Base-by-base conservation (phyloP, 345 rosid genomes). In the Euphorbia pulcherrima region DNA sequence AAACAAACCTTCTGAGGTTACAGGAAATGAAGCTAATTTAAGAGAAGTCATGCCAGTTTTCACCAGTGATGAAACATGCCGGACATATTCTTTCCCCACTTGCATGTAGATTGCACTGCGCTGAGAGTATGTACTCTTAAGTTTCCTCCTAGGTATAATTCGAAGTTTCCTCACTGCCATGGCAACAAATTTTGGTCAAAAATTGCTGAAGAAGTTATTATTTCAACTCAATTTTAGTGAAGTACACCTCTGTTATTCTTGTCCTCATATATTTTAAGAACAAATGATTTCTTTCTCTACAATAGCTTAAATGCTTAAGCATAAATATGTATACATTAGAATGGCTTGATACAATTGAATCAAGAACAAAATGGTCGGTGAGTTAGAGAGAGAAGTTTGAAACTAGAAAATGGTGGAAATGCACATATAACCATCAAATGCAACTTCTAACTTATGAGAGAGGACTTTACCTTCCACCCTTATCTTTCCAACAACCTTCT, bases 21-120 rank as follows among this genome's bases (percentile, higher is more conserved):
- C 71, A 16, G 89, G 26, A 79, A 89, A 78, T 40, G 97, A 83
- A 68, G 95, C 79, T 27, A 76, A 48, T 74, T 85, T 93, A 53
- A 90, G 81, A 80, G 94, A 86, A 82, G 74, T 89, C 77, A 93
- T 81, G 73, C 94, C 83, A 50, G 80, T 85, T 82, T 90, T 93
- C 70, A 93, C 89, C 44, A 89, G 70, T 16, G 97, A 87, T 66
- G 99, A 90, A 35, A 93, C 87, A 46, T 87, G 97, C 39, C 77
- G 79, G 20, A 83, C 82, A 51, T 90, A 90, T 66, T 93, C 87
- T 55, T 92, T 88, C 66, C 98, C 96, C 75, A 78, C 74, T 73
- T 88, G 92, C 79, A 88, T 65, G 54, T 86, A 83, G 71, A 84
- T 77, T 60, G 85, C 82, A 80, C 90, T 85, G 27, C 92, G 85